These are phyloP conservation scores for Hyaloscypha finlandica DNA, from an alignment of 495 filamentous ascomycete species.

Conservation along the genomic window DNA sequence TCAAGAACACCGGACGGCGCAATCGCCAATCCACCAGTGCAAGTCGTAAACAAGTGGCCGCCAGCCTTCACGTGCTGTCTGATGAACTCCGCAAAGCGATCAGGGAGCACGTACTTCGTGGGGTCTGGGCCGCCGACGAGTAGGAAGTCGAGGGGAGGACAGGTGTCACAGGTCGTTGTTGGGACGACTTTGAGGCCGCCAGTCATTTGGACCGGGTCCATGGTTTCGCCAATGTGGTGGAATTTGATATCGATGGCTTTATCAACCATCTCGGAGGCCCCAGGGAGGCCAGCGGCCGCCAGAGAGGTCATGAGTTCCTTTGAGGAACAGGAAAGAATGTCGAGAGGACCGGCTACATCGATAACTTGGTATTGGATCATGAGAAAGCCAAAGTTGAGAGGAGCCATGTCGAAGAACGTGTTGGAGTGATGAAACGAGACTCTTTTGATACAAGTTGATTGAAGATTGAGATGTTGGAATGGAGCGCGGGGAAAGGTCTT, in stretches of 20 bases:
- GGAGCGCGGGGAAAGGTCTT: too few species aligned
- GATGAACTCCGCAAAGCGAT: constrained; percentile 32
- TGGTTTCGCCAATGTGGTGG: constrained; percentile 39
- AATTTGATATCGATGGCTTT: constrained; percentile 36
- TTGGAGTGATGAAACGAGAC: too few species aligned
- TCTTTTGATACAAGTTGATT: too few species aligned
- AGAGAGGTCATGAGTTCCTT: constrained; percentile 13
- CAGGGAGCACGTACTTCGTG: constrained; percentile 20
- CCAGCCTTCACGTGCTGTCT: constrained; percentile 34
- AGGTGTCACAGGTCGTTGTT: constrained; percentile 33
- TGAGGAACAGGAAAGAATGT: constrained; percentile 37
- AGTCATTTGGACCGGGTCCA: constrained; percentile 34
- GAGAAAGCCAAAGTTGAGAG: constrained; percentile 11
- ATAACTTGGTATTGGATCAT: constrained; percentile 36
- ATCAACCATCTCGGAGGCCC: constrained; percentile 7
- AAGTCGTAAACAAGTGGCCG: constrained; percentile 32
- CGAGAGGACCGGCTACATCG: constrained; percentile 38
- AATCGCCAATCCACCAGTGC: constrained; percentile 36
- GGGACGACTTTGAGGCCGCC: constrained; percentile 32
- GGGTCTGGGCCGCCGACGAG: constrained; percentile 34
- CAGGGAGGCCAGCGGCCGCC: not conserved
- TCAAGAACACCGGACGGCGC: constrained; percentile 28
- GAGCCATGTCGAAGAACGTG: constrained; percentile 9
- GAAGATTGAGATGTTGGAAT: too few species aligned
- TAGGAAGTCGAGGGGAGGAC: constrained; percentile 36